Evolutionary conservation across 805 yeast genomes (phyloP), one percentile per base, ranked within the genome.

Genomic region (Hanseniaspora mollemarum): DNA sequence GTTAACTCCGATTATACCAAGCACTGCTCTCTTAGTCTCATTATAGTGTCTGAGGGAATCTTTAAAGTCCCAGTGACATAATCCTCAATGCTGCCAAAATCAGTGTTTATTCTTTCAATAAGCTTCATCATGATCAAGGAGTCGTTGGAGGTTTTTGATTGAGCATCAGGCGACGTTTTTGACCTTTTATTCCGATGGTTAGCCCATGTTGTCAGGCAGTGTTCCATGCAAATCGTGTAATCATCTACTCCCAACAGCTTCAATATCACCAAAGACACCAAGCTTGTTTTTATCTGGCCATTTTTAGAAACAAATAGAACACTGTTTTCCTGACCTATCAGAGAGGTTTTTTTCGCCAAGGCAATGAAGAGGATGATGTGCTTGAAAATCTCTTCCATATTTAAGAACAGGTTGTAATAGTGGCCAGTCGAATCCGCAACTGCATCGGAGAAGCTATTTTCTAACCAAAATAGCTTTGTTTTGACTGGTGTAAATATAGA

Each of bases 131-230:
- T 80, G 1, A 84, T 77, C 57, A 81, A 88, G 58, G 78, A 77
- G 45, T 77, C 71, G 3, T 85, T 75, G 54, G 82, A 74, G 50
- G 81, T 65, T 60, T 84, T 65, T 59, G 5, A 19, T 9, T 35
- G 8, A n/a, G 8, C 4, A 16, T 19, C 24, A n/a, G n/a, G n/a
- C n/a, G n/a, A n/a, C 6, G 9, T 7, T 18, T 19, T 26, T 2
- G 13, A 10, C 7, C 24, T 28, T 2, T 15, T 1, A 4, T 28
- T 19, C 12, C 13, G 29, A 25, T 40, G 22, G 13, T 46, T n/a
- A 0, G 94, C 94, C 42, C 73, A 61, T 0, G 81, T 70, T 0
- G 94, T 83, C 58, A 86, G 66, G 60, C 82, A 92, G 59, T 84
- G 87, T 59, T 86, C 95, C 55, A 78, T 73, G 1, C 86, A 78